These are phyloP conservation scores for Scytalidium sp. DNA, from an alignment of 2,329 filamentous ascomycete genomes.

Conservation along the genomic window DNA sequence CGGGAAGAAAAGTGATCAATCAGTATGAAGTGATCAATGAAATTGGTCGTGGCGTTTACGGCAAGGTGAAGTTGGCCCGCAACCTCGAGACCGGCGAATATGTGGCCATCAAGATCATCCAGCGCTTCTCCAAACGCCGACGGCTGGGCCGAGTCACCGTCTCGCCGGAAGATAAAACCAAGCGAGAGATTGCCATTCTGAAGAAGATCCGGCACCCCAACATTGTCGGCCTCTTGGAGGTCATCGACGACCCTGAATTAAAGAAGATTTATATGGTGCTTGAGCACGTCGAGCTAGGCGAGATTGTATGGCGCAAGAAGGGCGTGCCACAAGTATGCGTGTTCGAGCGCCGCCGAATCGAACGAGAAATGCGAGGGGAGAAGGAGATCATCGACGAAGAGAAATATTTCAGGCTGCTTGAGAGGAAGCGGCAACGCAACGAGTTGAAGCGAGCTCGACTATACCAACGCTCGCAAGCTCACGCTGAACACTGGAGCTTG, in stretches of 20 bases:
- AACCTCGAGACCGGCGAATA: slow-evolving; percentile 72
- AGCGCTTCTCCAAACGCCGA: slow-evolving; percentile 88
- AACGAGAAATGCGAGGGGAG: slow-evolving; percentile 65
- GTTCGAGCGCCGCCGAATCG: slow-evolving; percentile 77
- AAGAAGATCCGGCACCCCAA: slow-evolving; percentile 99
- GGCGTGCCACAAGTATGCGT: slow-evolving; percentile 79
- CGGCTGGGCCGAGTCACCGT: slow-evolving; percentile 80
- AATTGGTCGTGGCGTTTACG: slow-evolving; percentile 91
- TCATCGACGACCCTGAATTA: slow-evolving; percentile 93
- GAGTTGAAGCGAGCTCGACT: slow-evolving; percentile 55
- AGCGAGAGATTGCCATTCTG: slow-evolving; percentile 94
- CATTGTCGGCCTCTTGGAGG: slow-evolving; percentile 90
- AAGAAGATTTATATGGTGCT: slow-evolving; percentile 99
- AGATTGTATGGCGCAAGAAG: slow-evolving; percentile 91
- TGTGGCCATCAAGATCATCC: slow-evolving; percentile 98
- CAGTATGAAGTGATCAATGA: slow-evolving; percentile 97
- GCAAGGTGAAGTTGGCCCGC: slow-evolving; percentile 93
- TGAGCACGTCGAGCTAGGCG: slow-evolving; percentile 90
- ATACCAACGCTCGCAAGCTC: slow-evolving; percentile 43
- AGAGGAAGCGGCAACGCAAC: slow-evolving; percentile 56
- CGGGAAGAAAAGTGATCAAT: slow-evolving; percentile 94
- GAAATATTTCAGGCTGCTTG: slow-evolving; percentile 55
- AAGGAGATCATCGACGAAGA: slow-evolving; percentile 55
- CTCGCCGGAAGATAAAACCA: slow-evolving; percentile 74
- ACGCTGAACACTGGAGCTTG: slow-evolving; percentile 75